A percentile compares a stretch with the other conserved stretches of the same genome.
phyloP scores from a whole-genome alignment of 1,284 basidiomycete genomes.

The Ganoderma lucidum region DNA sequence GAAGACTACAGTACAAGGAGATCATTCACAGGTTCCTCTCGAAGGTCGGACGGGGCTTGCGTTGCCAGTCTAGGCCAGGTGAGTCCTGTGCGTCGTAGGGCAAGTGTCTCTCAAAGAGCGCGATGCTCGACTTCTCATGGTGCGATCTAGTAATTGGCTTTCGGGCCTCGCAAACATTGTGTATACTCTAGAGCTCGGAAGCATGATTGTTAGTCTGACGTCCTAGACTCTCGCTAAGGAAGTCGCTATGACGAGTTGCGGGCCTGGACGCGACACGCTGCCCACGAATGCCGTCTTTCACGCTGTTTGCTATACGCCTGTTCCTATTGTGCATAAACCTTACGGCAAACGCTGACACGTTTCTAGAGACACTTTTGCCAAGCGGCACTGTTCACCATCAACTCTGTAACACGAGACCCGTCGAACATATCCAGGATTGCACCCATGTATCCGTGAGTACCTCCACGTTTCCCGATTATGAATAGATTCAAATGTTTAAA shows the following conservation, averaged over 20 bases:
- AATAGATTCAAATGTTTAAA: not conserved
- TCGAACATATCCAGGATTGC: not conserved
- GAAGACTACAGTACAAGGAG: not conserved
- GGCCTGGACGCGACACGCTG: not conserved
- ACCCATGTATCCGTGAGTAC: not conserved
- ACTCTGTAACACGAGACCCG: not conserved
- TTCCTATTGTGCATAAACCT: not conserved
- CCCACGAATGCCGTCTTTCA: not conserved
- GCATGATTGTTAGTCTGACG: not conserved
- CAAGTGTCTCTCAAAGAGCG: not conserved
- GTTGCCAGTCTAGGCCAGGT: not conserved
- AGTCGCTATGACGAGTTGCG: not conserved
- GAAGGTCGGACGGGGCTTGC: not conserved
- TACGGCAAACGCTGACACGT: too few relatives aligned
- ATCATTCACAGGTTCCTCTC: not conserved
- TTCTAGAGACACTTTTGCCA: not conserved
- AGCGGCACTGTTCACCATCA: not conserved
- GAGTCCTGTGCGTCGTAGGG: not conserved
- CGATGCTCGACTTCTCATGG: not conserved
- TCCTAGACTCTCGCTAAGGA: not conserved
- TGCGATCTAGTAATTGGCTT: not conserved
- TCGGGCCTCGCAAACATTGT: not conserved
- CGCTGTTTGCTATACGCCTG: not conserved
- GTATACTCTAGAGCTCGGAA: not conserved
- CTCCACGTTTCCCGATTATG: not conserved